phyloP scores from a whole-genome alignment of 1,139 yeast species.

The Zygosaccharomyces sapae region DNA sequence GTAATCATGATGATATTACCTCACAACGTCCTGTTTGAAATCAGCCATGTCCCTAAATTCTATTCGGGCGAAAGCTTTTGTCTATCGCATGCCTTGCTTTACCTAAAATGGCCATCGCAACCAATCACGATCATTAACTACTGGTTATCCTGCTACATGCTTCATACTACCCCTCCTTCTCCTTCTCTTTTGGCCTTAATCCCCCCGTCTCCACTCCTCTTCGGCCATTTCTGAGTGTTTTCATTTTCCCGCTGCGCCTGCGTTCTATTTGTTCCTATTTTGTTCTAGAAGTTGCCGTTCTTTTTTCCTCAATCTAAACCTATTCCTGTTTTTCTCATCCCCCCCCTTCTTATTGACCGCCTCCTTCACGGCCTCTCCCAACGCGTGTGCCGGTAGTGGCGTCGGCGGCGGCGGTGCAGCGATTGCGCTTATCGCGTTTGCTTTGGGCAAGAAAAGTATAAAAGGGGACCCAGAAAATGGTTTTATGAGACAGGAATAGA shows the following conservation, averaged over 20 bases:
- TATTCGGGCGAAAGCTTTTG: too few relatives aligned
- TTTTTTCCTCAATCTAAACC: neutral
- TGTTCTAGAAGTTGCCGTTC: neutral
- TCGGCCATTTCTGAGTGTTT: neutral
- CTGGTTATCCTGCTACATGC: neutral
- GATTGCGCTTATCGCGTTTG: neutral
- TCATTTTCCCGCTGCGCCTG: neutral
- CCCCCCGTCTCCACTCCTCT: too few relatives aligned
- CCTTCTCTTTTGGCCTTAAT: neutral
- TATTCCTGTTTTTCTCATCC: neutral
- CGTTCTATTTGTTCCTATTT: neutral
- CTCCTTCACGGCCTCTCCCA: neutral
- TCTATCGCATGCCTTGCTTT: neutral
- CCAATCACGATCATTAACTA: neutral
- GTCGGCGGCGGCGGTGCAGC: neutral
- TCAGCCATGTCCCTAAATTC: too few relatives aligned
- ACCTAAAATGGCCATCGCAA: neutral
- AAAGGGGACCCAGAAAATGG: neutral
- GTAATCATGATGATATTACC: too few relatives aligned
- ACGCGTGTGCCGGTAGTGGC: neutral
- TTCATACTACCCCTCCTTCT: neutral
- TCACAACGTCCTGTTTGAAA: too few relatives aligned
- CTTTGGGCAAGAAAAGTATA: neutral
- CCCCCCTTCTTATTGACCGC: neutral
- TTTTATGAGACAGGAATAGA: neutral